A percentile compares a stretch with the other conserved stretches of the same genome.
Conservation (phyloP, 2,329 filamentous ascomycete species). For the Dactylellina sp. region DNA sequence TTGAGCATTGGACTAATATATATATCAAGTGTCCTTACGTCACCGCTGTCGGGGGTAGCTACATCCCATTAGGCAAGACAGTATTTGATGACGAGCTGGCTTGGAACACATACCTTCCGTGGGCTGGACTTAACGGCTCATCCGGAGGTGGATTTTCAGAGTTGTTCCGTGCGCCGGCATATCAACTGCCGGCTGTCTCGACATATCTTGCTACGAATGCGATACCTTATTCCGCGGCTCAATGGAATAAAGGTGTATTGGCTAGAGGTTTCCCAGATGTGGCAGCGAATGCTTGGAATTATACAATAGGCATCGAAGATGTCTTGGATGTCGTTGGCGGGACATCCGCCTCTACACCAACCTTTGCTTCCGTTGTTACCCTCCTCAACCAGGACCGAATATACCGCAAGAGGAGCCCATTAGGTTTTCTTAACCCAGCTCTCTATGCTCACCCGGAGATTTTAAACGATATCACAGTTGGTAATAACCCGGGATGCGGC, state of each 20-base stretch:
- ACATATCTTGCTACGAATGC: slow-evolving; percentile 64
- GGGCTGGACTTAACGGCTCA: slow-evolving; percentile 64
- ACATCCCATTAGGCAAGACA: slow-evolving; percentile 58
- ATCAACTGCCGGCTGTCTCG: slow-evolving; percentile 66
- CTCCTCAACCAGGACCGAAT: slow-evolving; percentile 65
- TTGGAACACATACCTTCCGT: slow-evolving; percentile 58
- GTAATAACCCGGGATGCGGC: slow-evolving; percentile 61
- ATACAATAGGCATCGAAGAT: slow-evolving; percentile 62
- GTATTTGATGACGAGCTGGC: slow-evolving; percentile 67
- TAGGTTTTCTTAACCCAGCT: slow-evolving; percentile 48
- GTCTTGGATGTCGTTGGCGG: slow-evolving; percentile 64
- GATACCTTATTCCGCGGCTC: slow-evolving; percentile 63
- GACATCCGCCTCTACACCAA: slow-evolving; percentile 66
- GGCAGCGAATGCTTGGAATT: slow-evolving; percentile 66
- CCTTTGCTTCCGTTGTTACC: slow-evolving; percentile 64
- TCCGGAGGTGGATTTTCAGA: slow-evolving; percentile 68
- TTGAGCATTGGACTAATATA: slow-evolving; percentile 62
- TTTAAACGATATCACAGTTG: slow-evolving; percentile 62
- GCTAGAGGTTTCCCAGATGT: slow-evolving; percentile 72
- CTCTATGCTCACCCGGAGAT: slow-evolving; percentile 59
- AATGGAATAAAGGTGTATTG: slow-evolving; percentile 66
- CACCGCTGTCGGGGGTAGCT: slow-evolving; percentile 74
- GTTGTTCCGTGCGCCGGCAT: slow-evolving; percentile 67
- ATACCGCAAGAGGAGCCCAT: slow-evolving; percentile 37
- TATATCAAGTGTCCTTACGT: slow-evolving; percentile 72